Evolutionary conservation across 2,329 filamentous ascomycete species (phyloP).

Genomic region (Tolypocladium cylindrosporum): DNA sequence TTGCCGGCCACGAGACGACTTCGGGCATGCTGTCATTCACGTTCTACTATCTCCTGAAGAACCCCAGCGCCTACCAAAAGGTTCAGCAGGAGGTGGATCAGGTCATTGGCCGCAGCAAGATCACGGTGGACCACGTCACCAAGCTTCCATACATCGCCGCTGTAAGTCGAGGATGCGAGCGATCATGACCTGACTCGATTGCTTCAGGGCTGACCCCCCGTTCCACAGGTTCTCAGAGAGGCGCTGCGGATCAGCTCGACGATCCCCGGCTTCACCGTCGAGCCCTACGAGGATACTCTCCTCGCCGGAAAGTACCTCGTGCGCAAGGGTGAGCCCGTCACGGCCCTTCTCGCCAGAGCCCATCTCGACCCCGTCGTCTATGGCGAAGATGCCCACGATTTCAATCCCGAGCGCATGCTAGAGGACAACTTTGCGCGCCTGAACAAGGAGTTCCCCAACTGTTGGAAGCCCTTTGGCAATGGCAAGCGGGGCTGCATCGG

Average conservation of each 20-base stretch:
- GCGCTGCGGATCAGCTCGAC: conserved; percentile 53
- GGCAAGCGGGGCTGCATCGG: conserved; percentile 64
- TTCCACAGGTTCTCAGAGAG: conserved; percentile 45
- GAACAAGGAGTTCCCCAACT: conserved; percentile 49
- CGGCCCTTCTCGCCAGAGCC: conserved; percentile 38
- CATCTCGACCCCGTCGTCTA: conserved; percentile 56
- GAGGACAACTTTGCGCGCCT: conserved; percentile 55
- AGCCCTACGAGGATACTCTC: conserved; percentile 41
- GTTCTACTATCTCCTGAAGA: conserved; percentile 54
- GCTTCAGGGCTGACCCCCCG: background rate
- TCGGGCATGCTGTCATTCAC: conserved; percentile 56
- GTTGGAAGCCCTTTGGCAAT: conserved; percentile 68
- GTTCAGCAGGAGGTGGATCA: conserved; percentile 59
- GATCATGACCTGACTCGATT: background rate
- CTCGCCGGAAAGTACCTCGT: conserved; percentile 53
- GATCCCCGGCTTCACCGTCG: conserved; percentile 46
- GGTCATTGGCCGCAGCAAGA: conserved; percentile 47
- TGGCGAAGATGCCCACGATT: conserved; percentile 54
- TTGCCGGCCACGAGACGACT: conserved; percentile 64
- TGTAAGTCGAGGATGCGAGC: conserved; percentile 15
- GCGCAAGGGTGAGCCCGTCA: conserved; percentile 37
- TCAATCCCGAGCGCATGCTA: conserved; percentile 62
- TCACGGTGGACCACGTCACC: conserved; percentile 50
- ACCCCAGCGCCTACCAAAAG: conserved; percentile 47
- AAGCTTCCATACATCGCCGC: conserved; percentile 58